Percentiles rank a stretch among this genome's conserved stretches.
Conservation (phyloP, 2,329 filamentous ascomycete genomes). For the Paracorniculantispora psalliotae region DNA sequence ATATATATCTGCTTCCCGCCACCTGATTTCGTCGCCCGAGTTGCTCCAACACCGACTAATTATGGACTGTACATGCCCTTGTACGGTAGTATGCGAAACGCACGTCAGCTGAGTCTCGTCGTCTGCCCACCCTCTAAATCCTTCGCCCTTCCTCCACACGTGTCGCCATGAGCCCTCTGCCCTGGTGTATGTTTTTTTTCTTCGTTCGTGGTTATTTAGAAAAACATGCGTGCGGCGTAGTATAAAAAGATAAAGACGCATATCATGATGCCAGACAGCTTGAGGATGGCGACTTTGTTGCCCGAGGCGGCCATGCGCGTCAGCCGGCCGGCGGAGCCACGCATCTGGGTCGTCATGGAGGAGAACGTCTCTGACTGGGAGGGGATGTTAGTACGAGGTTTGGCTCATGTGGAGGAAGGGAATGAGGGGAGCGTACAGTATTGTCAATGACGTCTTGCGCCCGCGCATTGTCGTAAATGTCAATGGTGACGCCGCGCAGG, state of each 20-base stretch:
- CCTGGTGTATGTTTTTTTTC: neutral
- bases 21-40: neutral
- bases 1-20: neutral
- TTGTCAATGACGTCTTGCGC: slow-evolving; percentile 84
- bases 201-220: slow-evolving; percentile 33
- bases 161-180: too few relatives aligned
- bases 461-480: slow-evolving; percentile 95
- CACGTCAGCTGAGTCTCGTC: neutral
- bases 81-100: neutral
- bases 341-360: slow-evolving; percentile 74
- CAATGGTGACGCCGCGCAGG: slow-evolving; percentile 86
- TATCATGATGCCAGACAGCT: slow-evolving; percentile 78
- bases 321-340: slow-evolving; percentile 75
- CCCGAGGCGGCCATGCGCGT: slow-evolving; percentile 87
- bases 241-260: slow-evolving; percentile 69
- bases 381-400: too few relatives aligned
- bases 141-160: too few relatives aligned
- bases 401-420: neutral
- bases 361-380: slow-evolving; percentile 82
- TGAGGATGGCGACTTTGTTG: slow-evolving; percentile 86
- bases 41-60: neutral
- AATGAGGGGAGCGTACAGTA: slow-evolving; percentile 53
- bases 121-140: too few relatives aligned
- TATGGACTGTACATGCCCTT: neutral
- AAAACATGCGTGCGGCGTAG: slow-evolving; percentile 62